A percentile compares a stretch with the other conserved stretches of the same genome.
Conservation (phyloP, 495 filamentous ascomycete species). For the Podospora bellae-mahoneyi region DNA sequence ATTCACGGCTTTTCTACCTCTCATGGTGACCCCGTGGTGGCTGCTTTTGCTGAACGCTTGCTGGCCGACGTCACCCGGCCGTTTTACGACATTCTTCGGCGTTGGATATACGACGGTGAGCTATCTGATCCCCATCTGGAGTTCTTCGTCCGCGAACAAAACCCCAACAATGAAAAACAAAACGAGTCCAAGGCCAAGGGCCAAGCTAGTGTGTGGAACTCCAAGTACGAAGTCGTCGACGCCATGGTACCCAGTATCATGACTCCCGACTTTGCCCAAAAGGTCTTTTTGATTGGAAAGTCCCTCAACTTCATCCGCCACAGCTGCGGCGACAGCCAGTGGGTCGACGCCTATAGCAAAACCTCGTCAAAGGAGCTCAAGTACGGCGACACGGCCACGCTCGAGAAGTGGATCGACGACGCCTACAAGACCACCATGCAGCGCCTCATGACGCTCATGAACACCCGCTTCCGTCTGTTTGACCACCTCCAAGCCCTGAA, state of each 20-base stretch:
- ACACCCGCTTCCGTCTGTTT: conserved; percentile 86
- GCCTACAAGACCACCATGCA: conserved; percentile 98
- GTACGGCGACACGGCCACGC: conserved; percentile 89
- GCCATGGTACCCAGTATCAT: conserved; percentile 90
- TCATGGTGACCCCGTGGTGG: conserved; percentile 93
- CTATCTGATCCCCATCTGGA: conserved; percentile 92
- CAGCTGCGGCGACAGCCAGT: conserved; percentile 86
- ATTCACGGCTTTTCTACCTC: conserved; percentile 92
- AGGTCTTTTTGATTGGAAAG: conserved; percentile 96
- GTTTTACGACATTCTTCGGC: conserved; percentile 93
- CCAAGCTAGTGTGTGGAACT: conserved; percentile 93
- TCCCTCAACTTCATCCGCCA: conserved; percentile 97
- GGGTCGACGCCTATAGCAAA: conserved; percentile 97
- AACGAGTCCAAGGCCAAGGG: conserved; percentile 57
- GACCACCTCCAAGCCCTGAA: conserved; percentile 90
- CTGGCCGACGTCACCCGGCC: conserved; percentile 88
- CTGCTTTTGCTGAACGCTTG: conserved; percentile 89
- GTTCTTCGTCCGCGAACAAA: conserved; percentile 88
- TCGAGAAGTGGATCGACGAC: conserved; percentile 91
- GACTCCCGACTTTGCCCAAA: conserved; percentile 85
- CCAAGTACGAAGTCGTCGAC: conserved; percentile 86
- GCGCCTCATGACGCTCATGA: conserved; percentile 90
- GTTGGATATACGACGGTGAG: conserved; percentile 99
- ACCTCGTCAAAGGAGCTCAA: conserved; percentile 84
- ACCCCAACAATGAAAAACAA: conserved; percentile 38